Base-by-base conservation (phyloP, 768 basidiomycete genomes). In the Podaxis sp. region DNA sequence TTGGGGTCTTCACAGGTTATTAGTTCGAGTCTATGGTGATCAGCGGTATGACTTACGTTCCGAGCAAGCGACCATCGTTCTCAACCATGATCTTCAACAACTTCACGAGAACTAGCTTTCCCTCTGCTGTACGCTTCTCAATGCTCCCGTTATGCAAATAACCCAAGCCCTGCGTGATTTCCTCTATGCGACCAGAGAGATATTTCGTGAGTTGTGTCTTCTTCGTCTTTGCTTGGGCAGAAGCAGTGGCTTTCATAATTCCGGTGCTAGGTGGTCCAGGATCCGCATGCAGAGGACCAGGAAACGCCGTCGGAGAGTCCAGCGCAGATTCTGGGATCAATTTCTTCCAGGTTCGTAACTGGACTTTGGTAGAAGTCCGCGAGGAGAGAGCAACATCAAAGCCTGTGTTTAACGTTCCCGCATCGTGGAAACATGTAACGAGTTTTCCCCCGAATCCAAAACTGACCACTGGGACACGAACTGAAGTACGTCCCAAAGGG, bases 371-470 rank as follows among this genome's bases (percentile, higher is more conserved):
- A 11, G 88, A 85, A 55, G 85, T 85, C 33, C 90, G 84, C 15
- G 87, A 85, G 12, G 89, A 84, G 26, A 93, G 77, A 1, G 90
- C 88, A 53, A 92, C 86, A 73, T 93, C 89, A 71, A 93, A 89
- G 48, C 90, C 88, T 20, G 89, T 86, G 72, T 80, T 86, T 71
- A 89, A 73, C 15, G 85, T 83, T 12, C 83, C 77, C 56, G 84
- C 81, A 33, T 85, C 84, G 67, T 93, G 94, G 78, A 96, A 97
- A 73, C 92, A 96, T 7, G 93, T 89, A 8, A 96, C 83, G 62
- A 98, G 69, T 69, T 90, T 90, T 11, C 96, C 96, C n/a, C 95
- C 95, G 68, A 96, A 95, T 0, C 96, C 96, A 68, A 98, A 97
- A 65, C 87, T 90, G 58, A 96, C 78, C 30, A 97, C 80, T 0